These are phyloP conservation scores for Marsdenia floribunda DNA, from an alignment of 257 asterid genomes.

Conservation along the genomic window DNA sequence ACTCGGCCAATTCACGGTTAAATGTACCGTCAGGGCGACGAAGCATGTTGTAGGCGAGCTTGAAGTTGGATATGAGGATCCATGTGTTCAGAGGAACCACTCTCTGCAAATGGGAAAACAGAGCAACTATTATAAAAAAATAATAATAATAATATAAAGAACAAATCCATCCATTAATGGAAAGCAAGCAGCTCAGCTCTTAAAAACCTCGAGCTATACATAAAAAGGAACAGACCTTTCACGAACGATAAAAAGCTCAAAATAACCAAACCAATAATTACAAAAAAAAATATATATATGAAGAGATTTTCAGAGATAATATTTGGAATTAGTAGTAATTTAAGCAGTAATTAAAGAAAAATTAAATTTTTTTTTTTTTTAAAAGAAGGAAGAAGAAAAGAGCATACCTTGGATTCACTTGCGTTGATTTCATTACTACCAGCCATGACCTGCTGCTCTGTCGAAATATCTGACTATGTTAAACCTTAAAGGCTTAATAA, in stretches of 20 bases:
- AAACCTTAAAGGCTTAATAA: conserved; percentile 11
- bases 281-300: too few relatives aligned
- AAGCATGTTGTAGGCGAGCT: conserved; percentile 41
- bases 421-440: conserved; percentile 43
- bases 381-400: not conserved
- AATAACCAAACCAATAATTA: too few relatives aligned
- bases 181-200: not conserved
- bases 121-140: not conserved
- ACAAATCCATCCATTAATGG: too few relatives aligned
- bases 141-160: too few relatives aligned
- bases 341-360: conserved; percentile 3
- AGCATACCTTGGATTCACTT: conserved; percentile 30
- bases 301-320: not conserved
- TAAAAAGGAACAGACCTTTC: too few relatives aligned
- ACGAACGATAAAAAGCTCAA: too few relatives aligned
- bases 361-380: too few relatives aligned
- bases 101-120: conserved; percentile 24
- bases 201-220: too few relatives aligned
- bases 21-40: conserved; percentile 47
- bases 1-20: conserved; percentile 42
- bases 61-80: conserved; percentile 45
- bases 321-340: not conserved
- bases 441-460: conserved; percentile 24
- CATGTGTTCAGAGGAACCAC: conserved; percentile 47
- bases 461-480: conserved; percentile 1